Evolutionary conservation across 805 yeast genomes (phyloP), one percentile per base, ranked within the genome.

Genomic region (Yarrowia sp.): DNA sequence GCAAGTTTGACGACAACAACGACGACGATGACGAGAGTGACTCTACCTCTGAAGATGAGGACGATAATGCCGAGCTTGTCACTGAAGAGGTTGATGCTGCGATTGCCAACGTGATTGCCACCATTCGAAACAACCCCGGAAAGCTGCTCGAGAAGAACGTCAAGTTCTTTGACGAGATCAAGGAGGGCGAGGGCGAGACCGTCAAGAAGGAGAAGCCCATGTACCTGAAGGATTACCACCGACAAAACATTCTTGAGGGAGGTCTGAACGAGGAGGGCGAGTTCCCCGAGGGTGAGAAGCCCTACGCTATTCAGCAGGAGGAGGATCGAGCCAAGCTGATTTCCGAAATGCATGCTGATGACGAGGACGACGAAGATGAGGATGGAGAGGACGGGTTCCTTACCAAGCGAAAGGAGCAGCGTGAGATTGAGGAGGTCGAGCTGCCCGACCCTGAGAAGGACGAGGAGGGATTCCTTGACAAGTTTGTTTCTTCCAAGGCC

Each of bases 191-290:
- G 22, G 78, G 72, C 1, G 69, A 59, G 0, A 71, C 58, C 12
- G 48, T 48, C 40, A 82, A 81, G 53, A 80, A 82, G 70, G 82
- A 84, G 12, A 91, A 90, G 75, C 97, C 98, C 10, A 82, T 95
- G 69, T 91, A 89, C 77, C 84, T 95, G 78, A 92, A 93, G 73
- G 99, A 95, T 77, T 95, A 93, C 75, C 98, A 95, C 76, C 84
- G 98, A 77, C 86, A 86, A 87, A 89, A 87, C 72, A 78, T 93
- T 43, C 80, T 95, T n/a, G 82, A 87, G 3, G 94, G 93, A 11
- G 84, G 82, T 50, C 85, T 84, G 26, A 82, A 81, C 48, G 82
- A 82, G 36, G 86, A 85, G 19, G 87, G 81, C 0, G 85, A 83
- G 35, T 81, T 79, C 22, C 80, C 79, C 52, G 82, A 81, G 70